Conservation (phyloP, 805 yeast genomes). For the Lachancea quebecensis region DNA sequence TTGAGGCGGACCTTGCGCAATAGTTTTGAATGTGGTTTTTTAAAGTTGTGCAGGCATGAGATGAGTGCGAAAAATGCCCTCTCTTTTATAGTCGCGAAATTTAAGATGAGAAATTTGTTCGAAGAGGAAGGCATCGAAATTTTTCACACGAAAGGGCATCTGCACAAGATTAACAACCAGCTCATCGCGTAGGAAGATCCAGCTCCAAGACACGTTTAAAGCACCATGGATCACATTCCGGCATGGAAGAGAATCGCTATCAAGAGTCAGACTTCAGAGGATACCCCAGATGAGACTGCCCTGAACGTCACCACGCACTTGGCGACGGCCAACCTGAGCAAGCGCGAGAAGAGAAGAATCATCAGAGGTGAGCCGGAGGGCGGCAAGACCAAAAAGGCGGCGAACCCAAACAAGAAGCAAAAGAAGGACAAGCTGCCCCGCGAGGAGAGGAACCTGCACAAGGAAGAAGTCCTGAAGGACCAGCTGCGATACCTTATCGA, state of each 20-base stretch:
- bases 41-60: not conserved
- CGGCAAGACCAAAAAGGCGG: slow-evolving; percentile 12
- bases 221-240: slow-evolving; percentile 22
- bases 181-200: not conserved
- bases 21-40: slow-evolving; percentile 3
- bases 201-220: not conserved
- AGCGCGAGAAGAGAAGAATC: slow-evolving; percentile 27
- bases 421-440: slow-evolving; percentile 26
- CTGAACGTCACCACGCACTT: slow-evolving; percentile 32
- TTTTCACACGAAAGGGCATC: not conserved
- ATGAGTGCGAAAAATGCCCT: not conserved
- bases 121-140: not conserved
- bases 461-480: slow-evolving; percentile 27
- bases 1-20: slow-evolving; percentile 3
- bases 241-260: slow-evolving; percentile 33
- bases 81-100: slow-evolving; percentile 1
- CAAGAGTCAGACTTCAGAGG: slow-evolving; percentile 8
- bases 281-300: slow-evolving; percentile 23
- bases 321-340: slow-evolving; percentile 28
- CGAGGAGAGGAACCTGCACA: slow-evolving; percentile 20
- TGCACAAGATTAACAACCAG: not conserved
- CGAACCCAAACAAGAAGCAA: slow-evolving; percentile 16
- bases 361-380: slow-evolving; percentile 20
- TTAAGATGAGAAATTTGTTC: not conserved
- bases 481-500: slow-evolving; percentile 31